Evolutionary conservation across 78 protist genomes (phyloP), one percentile per base, ranked within the genome.

Genomic region (Reticulomyxa filosa): DNA sequence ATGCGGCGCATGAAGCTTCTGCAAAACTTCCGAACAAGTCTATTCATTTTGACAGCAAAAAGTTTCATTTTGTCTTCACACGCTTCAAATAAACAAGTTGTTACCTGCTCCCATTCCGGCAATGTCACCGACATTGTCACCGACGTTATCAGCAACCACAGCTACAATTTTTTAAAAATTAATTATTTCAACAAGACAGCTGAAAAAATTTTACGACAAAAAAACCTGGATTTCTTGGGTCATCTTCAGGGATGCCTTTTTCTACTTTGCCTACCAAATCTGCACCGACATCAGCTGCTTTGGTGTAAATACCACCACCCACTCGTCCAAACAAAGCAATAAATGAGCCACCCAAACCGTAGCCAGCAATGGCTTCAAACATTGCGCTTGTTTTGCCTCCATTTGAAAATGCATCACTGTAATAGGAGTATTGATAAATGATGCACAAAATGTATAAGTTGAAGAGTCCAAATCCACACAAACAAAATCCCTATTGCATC

Each of bases 81-180:
- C n/a, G n/a, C n/a, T n/a, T n/a, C n/a, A n/a, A n/a, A n/a, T n/a
- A n/a, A n/a, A n/a, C n/a, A n/a, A n/a, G n/a, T n/a, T n/a, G n/a
- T n/a, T n/a, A n/a, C n/a, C n/a, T 20, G 78, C 66, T 17, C 80
- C 81, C 85, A 80, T 76, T 25, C 85, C 86, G 4, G 86, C 86
- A 10, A 77, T 65, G 74, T 81, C 86, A 26, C 86, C 86, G 36
- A 81, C 86, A 53, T 81, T 76, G 68, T 81, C 86, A 2, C 86
- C 86, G 20, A 81, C 82, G 68, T 75, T 74, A 72, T 81, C 86
- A 3, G 86, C 86, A 46, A 81, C 76, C 30, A 38, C 62, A 25
- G 70, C 86, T n/a, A n/a, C n/a, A n/a, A n/a, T n/a, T n/a, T n/a
- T n/a, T n/a, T n/a, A n/a, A n/a, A n/a, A n/a, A n/a, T n/a, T n/a